Evolutionary conservation across 2,329 filamentous ascomycete genomes (phyloP), one percentile per base, ranked within the genome.

Genomic region (Eutypella sp.): DNA sequence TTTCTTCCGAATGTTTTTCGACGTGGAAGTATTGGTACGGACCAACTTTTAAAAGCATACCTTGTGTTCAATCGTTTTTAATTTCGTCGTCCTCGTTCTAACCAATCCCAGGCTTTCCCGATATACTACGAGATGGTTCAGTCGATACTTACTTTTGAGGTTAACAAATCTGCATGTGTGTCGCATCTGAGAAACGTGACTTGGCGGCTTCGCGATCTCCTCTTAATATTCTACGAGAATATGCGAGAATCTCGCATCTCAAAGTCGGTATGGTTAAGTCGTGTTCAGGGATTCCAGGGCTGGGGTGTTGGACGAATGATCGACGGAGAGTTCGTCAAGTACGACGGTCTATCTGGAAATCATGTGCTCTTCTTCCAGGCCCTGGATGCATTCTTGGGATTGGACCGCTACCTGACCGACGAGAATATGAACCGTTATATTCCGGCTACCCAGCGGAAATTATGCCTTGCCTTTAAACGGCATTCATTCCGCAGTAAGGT

Each of bases 271-370:
- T 69, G 65, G 65, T 44, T 66, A 31, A 54, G 48, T 11, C 55
- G 60, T 39, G 54, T 65, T 2, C 66, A 67, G 46, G 65, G 66
- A 3, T 67, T 68, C 36, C 60, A 61, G 33, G 65, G 52, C 10
- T 69, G 66, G 66, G 66, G 60, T 4, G 50, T 55, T 29, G 64
- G 60, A 15, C 51, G 58, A 25, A 49, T 47, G 5, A 40, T 19
- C 1, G 42, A 5, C 22, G 56, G 56, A 3, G 50, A 58, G 42
- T 57, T 46, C 36, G 49, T 58, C 20, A 59, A 63, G 39, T 66
- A 56, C 39, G 60, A 66, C 46, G 66, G 66, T 20, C 52, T 68
- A 6, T 62, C 57, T 34, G 66, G 63, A 0, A 68, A 65, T 41
- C 65, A 68, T 36, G 42, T 64, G 1, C 47, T 67, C 10, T 40